These are phyloP conservation scores for Eleusine coracana DNA, from an alignment of 176 grass and related monocot species.

Conservation along the genomic window DNA sequence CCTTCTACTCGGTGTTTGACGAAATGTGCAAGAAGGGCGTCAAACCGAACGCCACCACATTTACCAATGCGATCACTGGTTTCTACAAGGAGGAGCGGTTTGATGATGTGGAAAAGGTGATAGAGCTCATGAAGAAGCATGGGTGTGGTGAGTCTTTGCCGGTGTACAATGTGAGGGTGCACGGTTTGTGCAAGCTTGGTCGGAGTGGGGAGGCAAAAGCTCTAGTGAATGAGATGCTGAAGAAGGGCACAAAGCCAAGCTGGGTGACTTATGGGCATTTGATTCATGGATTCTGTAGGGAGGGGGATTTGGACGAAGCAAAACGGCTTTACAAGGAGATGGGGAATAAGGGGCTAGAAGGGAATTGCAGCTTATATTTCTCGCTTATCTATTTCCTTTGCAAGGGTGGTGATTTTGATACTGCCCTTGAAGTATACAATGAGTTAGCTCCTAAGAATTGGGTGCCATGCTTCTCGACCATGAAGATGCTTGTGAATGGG, in stretches of 20 bases:
- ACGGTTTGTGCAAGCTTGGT: slow-evolving; percentile 84
- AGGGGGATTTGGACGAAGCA: slow-evolving; percentile 75
- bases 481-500: slow-evolving; percentile 94
- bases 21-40: slow-evolving; percentile 71
- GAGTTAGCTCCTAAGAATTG: slow-evolving; percentile 55
- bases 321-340: slow-evolving; percentile 80
- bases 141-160: slow-evolving; percentile 47
- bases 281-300: slow-evolving; percentile 68
- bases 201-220: slow-evolving; percentile 55
- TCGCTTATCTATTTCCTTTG: slow-evolving; percentile 60
- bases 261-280: slow-evolving; percentile 81
- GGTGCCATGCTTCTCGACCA: slow-evolving; percentile 74
- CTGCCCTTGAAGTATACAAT: slow-evolving; percentile 60
- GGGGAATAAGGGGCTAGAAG: slow-evolving; percentile 48
- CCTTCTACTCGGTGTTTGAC: slow-evolving; percentile 83
- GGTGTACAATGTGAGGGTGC: slow-evolving; percentile 72
- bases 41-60: slow-evolving; percentile 64
- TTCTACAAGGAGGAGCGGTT: slow-evolving; percentile 86
- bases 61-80: slow-evolving; percentile 61
- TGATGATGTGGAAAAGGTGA: slow-evolving; percentile 71
- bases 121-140: slow-evolving; percentile 83
- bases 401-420: slow-evolving; percentile 74
- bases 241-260: slow-evolving; percentile 64
- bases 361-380: slow-evolving; percentile 54
- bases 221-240: slow-evolving; percentile 64